These are phyloP conservation scores for Chlorella sorokiniana DNA, from an alignment of 139 green algal genomes.

Conservation along the genomic window DNA sequence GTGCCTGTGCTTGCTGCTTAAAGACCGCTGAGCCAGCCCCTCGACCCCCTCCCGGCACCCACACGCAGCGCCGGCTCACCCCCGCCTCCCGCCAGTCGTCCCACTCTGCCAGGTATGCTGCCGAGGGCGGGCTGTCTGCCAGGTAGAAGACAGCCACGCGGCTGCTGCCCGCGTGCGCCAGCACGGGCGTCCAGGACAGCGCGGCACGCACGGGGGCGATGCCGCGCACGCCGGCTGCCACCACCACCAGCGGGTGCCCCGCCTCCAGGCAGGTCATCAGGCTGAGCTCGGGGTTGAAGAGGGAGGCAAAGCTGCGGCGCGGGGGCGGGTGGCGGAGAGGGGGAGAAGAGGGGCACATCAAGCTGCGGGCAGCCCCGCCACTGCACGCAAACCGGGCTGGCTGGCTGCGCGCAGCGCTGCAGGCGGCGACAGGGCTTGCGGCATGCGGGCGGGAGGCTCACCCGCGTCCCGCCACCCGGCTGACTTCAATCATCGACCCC, in stretches of 20 bases:
- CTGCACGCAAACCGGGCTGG: neutral
- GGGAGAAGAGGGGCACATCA: neutral
- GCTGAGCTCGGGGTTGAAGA: slow-evolving; percentile 68
- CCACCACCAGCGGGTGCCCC: slow-evolving; percentile 66
- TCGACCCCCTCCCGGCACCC: too few relatives aligned
- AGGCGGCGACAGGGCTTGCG: neutral
- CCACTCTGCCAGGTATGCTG: slow-evolving; percentile 80
- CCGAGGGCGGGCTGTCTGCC: slow-evolving; percentile 42
- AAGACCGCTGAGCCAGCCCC: too few relatives aligned
- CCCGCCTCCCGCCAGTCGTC: slow-evolving; percentile 78
- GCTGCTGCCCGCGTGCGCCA: slow-evolving; percentile 70
- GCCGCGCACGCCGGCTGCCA: slow-evolving; percentile 65
- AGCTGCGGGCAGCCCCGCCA: too few relatives aligned
- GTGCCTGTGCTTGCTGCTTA: too few relatives aligned
- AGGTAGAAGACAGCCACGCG: slow-evolving; percentile 52
- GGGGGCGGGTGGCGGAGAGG: neutral
- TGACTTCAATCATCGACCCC: slow-evolving; percentile 63
- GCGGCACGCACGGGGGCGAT: slow-evolving; percentile 67
- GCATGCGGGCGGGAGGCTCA: neutral
- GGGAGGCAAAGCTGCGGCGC: slow-evolving; percentile 60
- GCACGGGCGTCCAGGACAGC: slow-evolving; percentile 76
- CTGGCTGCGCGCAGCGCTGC: neutral
- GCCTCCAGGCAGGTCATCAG: slow-evolving; percentile 67
- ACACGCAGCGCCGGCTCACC: slow-evolving; percentile 62
- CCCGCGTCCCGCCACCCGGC: slow-evolving; percentile 71